Base-by-base conservation (phyloP, 2,329 filamentous ascomycete genomes). In the Zymoseptoria brevis region DNA sequence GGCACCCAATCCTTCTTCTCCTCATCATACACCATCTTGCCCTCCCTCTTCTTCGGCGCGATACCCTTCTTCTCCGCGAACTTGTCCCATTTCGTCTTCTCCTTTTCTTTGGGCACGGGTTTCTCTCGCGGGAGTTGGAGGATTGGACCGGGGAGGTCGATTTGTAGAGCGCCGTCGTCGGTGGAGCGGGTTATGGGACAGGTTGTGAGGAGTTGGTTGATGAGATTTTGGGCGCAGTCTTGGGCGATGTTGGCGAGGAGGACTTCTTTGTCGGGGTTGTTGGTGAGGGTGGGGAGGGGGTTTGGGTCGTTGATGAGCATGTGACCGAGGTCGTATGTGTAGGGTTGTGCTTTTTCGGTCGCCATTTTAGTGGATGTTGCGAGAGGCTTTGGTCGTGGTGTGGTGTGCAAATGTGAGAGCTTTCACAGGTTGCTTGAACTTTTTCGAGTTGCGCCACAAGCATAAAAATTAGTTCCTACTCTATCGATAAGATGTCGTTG, bases 41-140 rank as follows among this genome's bases (percentile, higher is more conserved):
- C 82, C 72, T 94, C 90, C 66, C 88, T 84, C 66, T 84, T 88
- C 83, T 92, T 96, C 76, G 86, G 85, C 79, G 88, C 89, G 77
- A 99, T 97, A 58, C 94, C 94, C 82, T 96, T 96, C 84, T 96
- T 96, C 75, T 86, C 88, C 52, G 94, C 94, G 78, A 99, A 99
- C 71, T 87, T 85, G 79, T 96, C 87, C 94, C 94, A 99, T 75
- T 91, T 96, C 60, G 93, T 97, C 67, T 87, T 87, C 59, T 87
- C 80, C 78, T 92, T 94, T 66, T 86, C 83, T 58, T 85, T 82
- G 0, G 94, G 94, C 8, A 97, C 80, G 8, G 90, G 90, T 76
- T 99, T 97, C 78, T 96, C 92, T 67, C 94, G 88, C 22, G 94
- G 94, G 3, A 97, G 81, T 0, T 80, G 75, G 1, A 88, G 95